Percentiles rank a stretch among this genome's conserved stretches.
phyloP scores from a whole-genome alignment of 2,329 filamentous ascomycete genomes.

The Ophiostoma sp. region DNA sequence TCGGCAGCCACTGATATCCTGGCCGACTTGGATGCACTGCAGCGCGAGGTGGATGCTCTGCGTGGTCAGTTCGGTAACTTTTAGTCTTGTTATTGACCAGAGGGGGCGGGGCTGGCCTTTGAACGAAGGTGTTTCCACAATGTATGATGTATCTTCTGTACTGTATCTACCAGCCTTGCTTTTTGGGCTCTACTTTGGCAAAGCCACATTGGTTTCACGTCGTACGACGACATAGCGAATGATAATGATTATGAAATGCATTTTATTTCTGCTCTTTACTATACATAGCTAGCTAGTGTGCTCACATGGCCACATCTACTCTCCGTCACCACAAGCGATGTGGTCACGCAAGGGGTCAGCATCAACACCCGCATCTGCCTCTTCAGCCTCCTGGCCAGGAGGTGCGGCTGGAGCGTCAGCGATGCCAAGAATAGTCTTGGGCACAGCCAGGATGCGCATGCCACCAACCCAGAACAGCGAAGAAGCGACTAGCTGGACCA shows the following conservation, averaged over 20 bases:
- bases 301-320: neutral
- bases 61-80: slow-evolving; percentile 23
- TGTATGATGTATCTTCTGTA: neutral
- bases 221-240: neutral
- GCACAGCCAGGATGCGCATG: neutral
- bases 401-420: neutral
- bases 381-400: no score
- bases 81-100: neutral
- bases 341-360: neutral
- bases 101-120: no score
- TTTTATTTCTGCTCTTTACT: neutral
- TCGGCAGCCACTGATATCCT: slow-evolving; percentile 53
- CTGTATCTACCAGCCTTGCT: slow-evolving; percentile 5
- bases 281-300: neutral
- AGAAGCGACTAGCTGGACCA: neutral
- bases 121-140: no score
- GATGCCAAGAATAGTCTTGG: neutral
- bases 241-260: neutral
- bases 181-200: neutral
- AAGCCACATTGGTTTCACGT: neutral
- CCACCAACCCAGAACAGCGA: neutral
- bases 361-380: neutral
- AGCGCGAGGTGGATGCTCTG: slow-evolving; percentile 68
- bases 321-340: neutral
- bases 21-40: slow-evolving; percentile 64